Evolutionary conservation across 1,139 yeast genomes (phyloP).

Genomic region (Kurtzmaniella quercitrusa): DNA sequence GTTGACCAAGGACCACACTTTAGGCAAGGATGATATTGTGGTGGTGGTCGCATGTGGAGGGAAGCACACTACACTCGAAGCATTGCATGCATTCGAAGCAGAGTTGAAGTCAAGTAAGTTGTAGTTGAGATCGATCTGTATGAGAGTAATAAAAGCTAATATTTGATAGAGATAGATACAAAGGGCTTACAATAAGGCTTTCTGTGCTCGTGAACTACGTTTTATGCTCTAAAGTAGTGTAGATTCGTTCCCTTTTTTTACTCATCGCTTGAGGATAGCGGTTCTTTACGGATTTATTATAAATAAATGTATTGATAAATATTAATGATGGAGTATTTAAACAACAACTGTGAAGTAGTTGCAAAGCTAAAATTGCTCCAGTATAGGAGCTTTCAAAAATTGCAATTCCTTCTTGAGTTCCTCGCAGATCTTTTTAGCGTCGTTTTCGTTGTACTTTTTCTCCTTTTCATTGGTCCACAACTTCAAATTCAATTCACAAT

Average conservation of each 20-base stretch:
- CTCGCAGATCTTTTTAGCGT: not conserved
- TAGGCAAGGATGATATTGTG: constrained; percentile 42
- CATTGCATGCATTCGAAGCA: constrained; percentile 12
- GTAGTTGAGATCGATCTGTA: not conserved
- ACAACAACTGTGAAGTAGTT: no score
- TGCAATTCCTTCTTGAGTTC: not conserved
- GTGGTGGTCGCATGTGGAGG: constrained; percentile 66
- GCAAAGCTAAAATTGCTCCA: constrained; percentile 2
- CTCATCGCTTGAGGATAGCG: no score
- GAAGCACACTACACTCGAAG: constrained; percentile 29
- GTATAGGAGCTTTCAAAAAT: not conserved
- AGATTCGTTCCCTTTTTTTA: no score
- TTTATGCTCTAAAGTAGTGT: no score
- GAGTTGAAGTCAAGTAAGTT: constrained; percentile 4
- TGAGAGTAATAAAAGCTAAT: no score
- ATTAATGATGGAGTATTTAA: no score
- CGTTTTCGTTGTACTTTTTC: not conserved
- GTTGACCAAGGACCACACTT: constrained; percentile 25
- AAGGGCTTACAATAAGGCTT: no score
- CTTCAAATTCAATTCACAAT: constrained; percentile 21
- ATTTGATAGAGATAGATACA: no score
- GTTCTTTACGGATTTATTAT: no score
- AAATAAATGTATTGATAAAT: not conserved
- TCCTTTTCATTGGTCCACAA: constrained; percentile 7
- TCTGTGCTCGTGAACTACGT: no score